A percentile compares a stretch with the other conserved stretches of the same genome.
Evolutionary conservation across 2,329 filamentous ascomycete genomes (phyloP).

Genomic region (Dothideomycetes sp.): DNA sequence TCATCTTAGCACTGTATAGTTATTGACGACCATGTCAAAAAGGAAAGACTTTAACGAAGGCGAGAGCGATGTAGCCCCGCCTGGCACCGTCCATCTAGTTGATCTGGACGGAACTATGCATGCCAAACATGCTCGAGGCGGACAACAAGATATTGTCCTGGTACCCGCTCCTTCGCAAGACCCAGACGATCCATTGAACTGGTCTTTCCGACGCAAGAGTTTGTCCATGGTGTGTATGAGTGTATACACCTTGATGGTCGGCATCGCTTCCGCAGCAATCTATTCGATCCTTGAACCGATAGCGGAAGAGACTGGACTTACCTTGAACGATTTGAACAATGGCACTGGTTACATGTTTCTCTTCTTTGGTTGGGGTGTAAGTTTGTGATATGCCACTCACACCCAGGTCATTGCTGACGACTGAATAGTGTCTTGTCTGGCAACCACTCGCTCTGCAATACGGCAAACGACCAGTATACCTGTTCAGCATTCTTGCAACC

Average conservation of each 20-base stretch:
- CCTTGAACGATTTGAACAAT: constrained; percentile 36
- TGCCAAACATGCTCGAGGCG: constrained; percentile 27
- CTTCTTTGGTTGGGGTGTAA: constrained; percentile 43
- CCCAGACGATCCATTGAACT: constrained; percentile 40
- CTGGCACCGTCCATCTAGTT: constrained; percentile 36
- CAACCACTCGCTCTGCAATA: constrained; percentile 45
- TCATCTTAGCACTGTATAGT: too few relatives aligned
- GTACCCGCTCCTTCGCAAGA: constrained; percentile 35
- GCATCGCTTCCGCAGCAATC: constrained; percentile 41
- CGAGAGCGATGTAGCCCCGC: constrained; percentile 17
- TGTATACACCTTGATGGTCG: constrained; percentile 41
- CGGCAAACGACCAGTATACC: constrained; percentile 42
- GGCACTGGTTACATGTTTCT: constrained; percentile 47
- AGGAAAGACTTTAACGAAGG: background rate
- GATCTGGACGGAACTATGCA: constrained; percentile 31
- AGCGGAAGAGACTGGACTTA: constrained; percentile 38
- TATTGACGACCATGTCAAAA: too few relatives aligned
- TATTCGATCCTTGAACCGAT: constrained; percentile 44
- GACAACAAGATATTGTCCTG: constrained; percentile 32
- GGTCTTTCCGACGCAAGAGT: constrained; percentile 35
- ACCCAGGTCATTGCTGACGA: too few relatives aligned
- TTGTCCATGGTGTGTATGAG: constrained; percentile 35
- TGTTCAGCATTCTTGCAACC: constrained; percentile 34
- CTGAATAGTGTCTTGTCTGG: constrained; percentile 43
- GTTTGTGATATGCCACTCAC: too few relatives aligned